Conservation (phyloP, 169 alveolate species). For the Plasmodium ovale region DNA sequence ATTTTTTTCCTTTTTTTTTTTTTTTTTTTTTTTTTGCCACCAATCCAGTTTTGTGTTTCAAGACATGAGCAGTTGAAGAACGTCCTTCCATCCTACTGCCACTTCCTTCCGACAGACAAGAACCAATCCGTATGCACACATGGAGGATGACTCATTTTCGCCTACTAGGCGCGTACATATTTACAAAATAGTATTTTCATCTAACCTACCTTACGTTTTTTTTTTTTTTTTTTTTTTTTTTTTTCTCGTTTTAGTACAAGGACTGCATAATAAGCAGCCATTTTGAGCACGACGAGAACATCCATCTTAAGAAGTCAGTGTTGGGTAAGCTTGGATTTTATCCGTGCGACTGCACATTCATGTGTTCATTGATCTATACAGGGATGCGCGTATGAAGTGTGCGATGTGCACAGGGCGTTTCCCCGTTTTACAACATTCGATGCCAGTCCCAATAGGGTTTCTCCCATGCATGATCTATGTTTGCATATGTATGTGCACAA, state of each 20-base stretch:
- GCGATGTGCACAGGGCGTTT: too few species aligned
- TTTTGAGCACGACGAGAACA: conserved; percentile 56
- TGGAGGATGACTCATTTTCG: too few species aligned
- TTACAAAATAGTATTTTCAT: too few species aligned
- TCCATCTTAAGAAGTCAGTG: conserved; percentile 47
- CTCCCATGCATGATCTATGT: too few species aligned
- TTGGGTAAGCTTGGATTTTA: conserved; percentile 16
- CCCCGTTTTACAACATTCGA: too few species aligned
- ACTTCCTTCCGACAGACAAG: conserved; percentile 40
- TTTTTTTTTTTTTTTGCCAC: too few species aligned
- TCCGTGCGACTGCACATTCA: too few species aligned
- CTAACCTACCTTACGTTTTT: too few species aligned
- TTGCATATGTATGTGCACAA: background rate
- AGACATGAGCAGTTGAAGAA: conserved; percentile 59
- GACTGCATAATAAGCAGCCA: conserved; percentile 70
- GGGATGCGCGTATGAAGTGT: background rate
- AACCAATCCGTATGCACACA: conserved; percentile 13
- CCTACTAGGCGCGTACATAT: too few species aligned
- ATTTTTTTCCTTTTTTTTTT: background rate
- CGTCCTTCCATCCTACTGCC: conserved; percentile 55
- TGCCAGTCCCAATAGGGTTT: too few species aligned
- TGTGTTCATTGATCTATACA: too few species aligned
- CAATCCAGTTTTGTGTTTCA: conserved; percentile 69
- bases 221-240: conserved; percentile 3
- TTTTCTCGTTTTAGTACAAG: conserved; percentile 30